Evolutionary conservation across 2,329 filamentous ascomycete species (phyloP).

Genomic region (Pseudogymnoascus sp.): DNA sequence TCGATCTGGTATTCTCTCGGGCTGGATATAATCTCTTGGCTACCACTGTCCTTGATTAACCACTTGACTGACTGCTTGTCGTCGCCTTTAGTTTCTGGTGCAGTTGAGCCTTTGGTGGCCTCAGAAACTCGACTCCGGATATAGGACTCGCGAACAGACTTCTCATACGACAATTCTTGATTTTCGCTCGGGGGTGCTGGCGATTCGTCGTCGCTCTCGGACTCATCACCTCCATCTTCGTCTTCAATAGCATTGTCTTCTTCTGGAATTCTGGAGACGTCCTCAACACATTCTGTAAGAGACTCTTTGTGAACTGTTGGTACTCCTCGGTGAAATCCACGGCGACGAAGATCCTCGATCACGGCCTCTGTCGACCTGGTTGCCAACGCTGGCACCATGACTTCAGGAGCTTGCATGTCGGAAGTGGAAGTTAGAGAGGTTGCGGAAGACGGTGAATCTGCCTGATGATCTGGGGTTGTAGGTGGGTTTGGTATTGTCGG

Average conservation of each 20-base stretch:
- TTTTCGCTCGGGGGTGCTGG: background rate
- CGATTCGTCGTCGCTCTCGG: conserved; percentile 15
- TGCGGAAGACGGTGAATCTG: background rate
- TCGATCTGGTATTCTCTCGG: conserved; percentile 89
- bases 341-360: conserved; percentile 24
- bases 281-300: background rate
- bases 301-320: background rate
- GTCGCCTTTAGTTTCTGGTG: conserved; percentile 19
- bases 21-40: conserved; percentile 58
- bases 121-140: conserved; percentile 28
- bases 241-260: background rate
- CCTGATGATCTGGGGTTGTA: background rate
- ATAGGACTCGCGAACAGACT: conserved; percentile 43
- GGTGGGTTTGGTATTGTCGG: background rate
- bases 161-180: conserved; percentile 30
- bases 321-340: background rate
- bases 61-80: conserved; percentile 25
- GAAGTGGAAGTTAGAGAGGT: background rate
- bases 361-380: conserved; percentile 24
- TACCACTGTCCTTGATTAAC: conserved; percentile 28
- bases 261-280: background rate
- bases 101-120: conserved; percentile 22
- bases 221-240: conserved; percentile 1
- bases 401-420: background rate
- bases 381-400: conserved; percentile 18